Evolutionary conservation across 352 stramenopile genomes (phyloP), one percentile per base, ranked within the genome.

Genomic region (Elongisporangium senticosum): DNA sequence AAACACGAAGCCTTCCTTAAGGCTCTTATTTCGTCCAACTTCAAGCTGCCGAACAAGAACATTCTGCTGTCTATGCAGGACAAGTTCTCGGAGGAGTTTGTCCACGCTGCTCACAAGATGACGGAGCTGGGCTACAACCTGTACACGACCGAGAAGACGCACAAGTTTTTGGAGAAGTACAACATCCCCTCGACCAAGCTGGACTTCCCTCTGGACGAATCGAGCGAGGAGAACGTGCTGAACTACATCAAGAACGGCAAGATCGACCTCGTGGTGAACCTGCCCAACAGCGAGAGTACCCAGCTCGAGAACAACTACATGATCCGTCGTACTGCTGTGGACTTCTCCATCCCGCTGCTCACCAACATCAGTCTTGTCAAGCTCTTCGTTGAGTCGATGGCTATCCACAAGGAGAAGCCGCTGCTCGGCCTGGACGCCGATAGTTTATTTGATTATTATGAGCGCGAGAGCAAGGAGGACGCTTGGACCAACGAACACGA

Each of bases 391-490:
- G 87, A 96, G 58, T 69, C 89, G n/a, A 93, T 98, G 74, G 80
- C 75, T 49, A 86, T 97, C 63, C 86, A 98, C 83, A 94, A 97
- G 71, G 84, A 97, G 62, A 65, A 95, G 84, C 92, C 76, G 56
- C 65, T 98, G 64, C 77, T 97, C 56, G 95, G 93, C 14, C 75
- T 99, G 21, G 88, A 99, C 59, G 77, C 96, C 17, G 84, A 96
- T 66, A 98, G 87, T 64, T 79, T 99, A 51, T 99, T 99, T 69
- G 96, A 99, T 67, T 98, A 99, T 71, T 99, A 99, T 82, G 75
- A 96, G 67, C 77, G 78, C 53, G 96, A 99, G 72, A 88, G 83
- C 60, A 72, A 74, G 43, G 78, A 95, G 62, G 90, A 98, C 70
- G 93, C 83, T 49, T 99, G 96, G 96, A 98, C 92, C n/a, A 71